These are phyloP conservation scores for Eucalyptus cloeziana DNA, from an alignment of 345 rosid genomes.

Conservation along the genomic window DNA sequence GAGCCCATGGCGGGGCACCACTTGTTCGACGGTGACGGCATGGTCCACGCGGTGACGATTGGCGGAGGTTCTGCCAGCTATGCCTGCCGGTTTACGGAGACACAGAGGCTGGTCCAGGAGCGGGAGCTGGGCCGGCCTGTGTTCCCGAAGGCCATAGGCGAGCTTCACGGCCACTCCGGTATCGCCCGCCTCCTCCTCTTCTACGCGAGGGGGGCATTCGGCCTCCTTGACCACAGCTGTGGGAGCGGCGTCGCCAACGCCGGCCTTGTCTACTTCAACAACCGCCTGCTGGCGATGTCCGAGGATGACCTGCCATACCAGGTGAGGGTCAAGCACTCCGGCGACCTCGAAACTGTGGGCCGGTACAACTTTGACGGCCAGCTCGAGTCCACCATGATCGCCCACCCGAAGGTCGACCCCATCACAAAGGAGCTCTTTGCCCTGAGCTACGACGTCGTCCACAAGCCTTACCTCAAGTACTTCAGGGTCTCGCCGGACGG, in stretches of 20 bases:
- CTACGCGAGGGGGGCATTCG: constrained; percentile 56
- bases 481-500: constrained; percentile 61
- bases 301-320: constrained; percentile 93
- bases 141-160: constrained; percentile 89
- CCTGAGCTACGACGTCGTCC: constrained; percentile 68
- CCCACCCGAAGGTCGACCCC: constrained; percentile 86
- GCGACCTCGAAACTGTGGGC: constrained; percentile 68
- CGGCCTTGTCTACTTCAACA: constrained; percentile 69
- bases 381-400: constrained; percentile 64
- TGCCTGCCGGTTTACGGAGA: constrained; percentile 85
- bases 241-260: constrained; percentile 95
- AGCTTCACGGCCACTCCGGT: constrained; percentile 85
- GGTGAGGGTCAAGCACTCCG: constrained; percentile 35
- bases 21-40: constrained; percentile 89
- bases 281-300: constrained; percentile 81
- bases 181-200: constrained; percentile 59
- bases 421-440: constrained; percentile 54
- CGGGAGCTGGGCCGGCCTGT: constrained; percentile 39
- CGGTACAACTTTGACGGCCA: constrained; percentile 53
- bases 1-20: constrained; percentile 86
- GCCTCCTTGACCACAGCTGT: constrained; percentile 49
- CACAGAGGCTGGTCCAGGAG: constrained; percentile 50
- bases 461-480: constrained; percentile 68
- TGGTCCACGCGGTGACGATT: constrained; percentile 74
- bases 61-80: constrained; percentile 49